These are phyloP conservation scores for Parastagonospora nodorum DNA, from an alignment of 2,329 filamentous ascomycete species.

Conservation along the genomic window DNA sequence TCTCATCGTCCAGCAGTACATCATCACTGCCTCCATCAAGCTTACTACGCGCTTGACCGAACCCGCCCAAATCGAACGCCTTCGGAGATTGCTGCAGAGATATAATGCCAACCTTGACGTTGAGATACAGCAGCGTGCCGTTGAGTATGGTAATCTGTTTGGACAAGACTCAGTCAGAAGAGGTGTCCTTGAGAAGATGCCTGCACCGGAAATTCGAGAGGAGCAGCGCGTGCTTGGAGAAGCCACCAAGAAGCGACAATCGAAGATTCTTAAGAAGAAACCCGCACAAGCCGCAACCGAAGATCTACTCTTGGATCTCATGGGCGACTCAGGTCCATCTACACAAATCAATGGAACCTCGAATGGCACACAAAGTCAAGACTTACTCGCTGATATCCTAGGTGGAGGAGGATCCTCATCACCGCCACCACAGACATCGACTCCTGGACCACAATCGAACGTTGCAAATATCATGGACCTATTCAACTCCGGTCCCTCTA, in stretches of 20 bases:
- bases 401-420: constrained; percentile 66
- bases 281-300: constrained; percentile 84
- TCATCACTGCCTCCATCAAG: constrained; percentile 93
- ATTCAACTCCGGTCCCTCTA: constrained; percentile 62
- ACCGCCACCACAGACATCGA: constrained; percentile 49
- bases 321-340: constrained; percentile 74
- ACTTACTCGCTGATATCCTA: constrained; percentile 89
- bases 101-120: constrained; percentile 89
- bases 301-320: constrained; percentile 88
- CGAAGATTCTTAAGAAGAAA: constrained; percentile 68
- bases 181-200: constrained; percentile 97
- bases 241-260: constrained; percentile 60
- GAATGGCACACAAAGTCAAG: constrained; percentile 70
- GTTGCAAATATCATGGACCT: constrained; percentile 83
- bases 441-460: constrained; percentile 46
- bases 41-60: constrained; percentile 87
- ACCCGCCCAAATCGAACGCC: constrained; percentile 80
- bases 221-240: constrained; percentile 89
- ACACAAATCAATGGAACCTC: constrained; percentile 58
- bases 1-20: constrained; percentile 92
- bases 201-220: constrained; percentile 93
- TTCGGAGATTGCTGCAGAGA: constrained; percentile 76
- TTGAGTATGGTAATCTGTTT: constrained; percentile 96
- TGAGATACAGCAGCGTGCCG: constrained; percentile 93
- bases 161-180: constrained; percentile 82